These are phyloP conservation scores for Nemophila menziesii DNA, from an alignment of 257 asterid genomes.

Conservation along the genomic window DNA sequence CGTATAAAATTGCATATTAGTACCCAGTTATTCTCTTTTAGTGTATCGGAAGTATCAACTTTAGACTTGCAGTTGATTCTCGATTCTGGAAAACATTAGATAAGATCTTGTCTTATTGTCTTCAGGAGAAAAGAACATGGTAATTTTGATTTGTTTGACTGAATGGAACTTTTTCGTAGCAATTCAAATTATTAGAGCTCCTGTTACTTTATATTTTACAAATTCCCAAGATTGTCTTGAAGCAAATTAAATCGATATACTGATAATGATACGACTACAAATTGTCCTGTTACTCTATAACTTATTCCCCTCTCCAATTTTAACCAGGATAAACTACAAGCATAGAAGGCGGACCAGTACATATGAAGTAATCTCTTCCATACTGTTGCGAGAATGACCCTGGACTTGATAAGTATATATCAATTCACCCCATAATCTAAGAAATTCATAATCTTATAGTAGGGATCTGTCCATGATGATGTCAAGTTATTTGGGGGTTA, in stretches of 20 bases:
- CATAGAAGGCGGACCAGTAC: slow-evolving; percentile 73
- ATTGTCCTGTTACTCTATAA: slow-evolving; percentile 78
- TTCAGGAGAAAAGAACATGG: background rate
- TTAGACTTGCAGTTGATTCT: background rate
- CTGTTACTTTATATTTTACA: background rate
- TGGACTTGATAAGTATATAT: slow-evolving; percentile 58
- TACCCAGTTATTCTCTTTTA: too few species aligned
- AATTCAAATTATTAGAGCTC: background rate
- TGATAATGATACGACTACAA: slow-evolving; percentile 24
- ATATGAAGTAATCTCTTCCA: slow-evolving; percentile 49
- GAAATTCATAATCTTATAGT: too few species aligned
- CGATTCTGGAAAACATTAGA: background rate
- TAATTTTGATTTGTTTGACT: background rate
- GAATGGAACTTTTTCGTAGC: background rate
- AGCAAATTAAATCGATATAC: background rate
- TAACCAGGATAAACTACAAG: slow-evolving; percentile 60
- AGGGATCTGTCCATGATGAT: too few species aligned
- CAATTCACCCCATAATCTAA: slow-evolving; percentile 81
- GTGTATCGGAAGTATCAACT: background rate
- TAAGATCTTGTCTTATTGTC: background rate
- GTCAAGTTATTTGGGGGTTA: too few species aligned
- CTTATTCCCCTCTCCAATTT: slow-evolving; percentile 88
- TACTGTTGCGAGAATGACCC: slow-evolving; percentile 46
- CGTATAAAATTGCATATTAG: slow-evolving; percentile 1
- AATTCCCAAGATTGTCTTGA: background rate